Percentiles rank a stretch among this genome's conserved stretches.
These are phyloP conservation scores for Colletotrichum chrysophilum DNA, from an alignment of 2,329 filamentous ascomycete genomes.

Conservation along the genomic window DNA sequence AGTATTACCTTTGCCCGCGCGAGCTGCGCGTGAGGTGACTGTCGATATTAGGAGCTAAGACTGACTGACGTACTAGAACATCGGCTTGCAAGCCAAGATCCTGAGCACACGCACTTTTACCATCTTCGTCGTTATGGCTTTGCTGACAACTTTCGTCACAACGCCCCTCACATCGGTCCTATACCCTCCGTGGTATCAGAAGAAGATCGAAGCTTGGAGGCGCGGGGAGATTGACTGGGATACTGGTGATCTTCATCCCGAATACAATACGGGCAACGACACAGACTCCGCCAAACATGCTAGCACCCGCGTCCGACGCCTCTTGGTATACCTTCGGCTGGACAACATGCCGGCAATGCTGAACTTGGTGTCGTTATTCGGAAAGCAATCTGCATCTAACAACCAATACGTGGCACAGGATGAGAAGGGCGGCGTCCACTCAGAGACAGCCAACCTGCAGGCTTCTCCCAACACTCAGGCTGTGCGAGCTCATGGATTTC, in stretches of 20 bases:
- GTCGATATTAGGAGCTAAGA: neutral
- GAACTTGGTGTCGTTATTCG: constrained; percentile 80
- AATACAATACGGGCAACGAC: constrained; percentile 29
- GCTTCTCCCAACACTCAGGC: constrained; percentile 33
- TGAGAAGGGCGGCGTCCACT: neutral
- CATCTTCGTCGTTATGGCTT: constrained; percentile 93
- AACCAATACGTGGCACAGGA: constrained; percentile 22
- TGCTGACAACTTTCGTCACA: constrained; percentile 84
- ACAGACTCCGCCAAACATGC: constrained; percentile 53
- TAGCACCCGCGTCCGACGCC: constrained; percentile 58
- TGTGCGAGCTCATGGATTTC: constrained; percentile 81
- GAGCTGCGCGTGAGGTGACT: neutral
- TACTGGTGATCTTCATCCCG: constrained; percentile 40
- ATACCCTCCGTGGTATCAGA: constrained; percentile 71
- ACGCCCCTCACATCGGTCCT: constrained; percentile 76
- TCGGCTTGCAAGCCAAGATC: constrained; percentile 84
- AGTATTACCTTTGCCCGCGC: constrained; percentile 31
- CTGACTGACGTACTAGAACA: constrained; percentile 43
- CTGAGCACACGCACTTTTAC: constrained; percentile 84
- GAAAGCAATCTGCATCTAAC: constrained; percentile 40
- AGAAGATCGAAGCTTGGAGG: constrained; percentile 63
- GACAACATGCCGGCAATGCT: constrained; percentile 85
- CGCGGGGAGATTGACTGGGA: constrained; percentile 91
- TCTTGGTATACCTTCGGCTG: constrained; percentile 82
- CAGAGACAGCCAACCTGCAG: neutral